A percentile compares a stretch with the other conserved stretches of the same genome.
Conservation (phyloP, 2,329 filamentous ascomycete species). For the Rachicladosporium sp. region DNA sequence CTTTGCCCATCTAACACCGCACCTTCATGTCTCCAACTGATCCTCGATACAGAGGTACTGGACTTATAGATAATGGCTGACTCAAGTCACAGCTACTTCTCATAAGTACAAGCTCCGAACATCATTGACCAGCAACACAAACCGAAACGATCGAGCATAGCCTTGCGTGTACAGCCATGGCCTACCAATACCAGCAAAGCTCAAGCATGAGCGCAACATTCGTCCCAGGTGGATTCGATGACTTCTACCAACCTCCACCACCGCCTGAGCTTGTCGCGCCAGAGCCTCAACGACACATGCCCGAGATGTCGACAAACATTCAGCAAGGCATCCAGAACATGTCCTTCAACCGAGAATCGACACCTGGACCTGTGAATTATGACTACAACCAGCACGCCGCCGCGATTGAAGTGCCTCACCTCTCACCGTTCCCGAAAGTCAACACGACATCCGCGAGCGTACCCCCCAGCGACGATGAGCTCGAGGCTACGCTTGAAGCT, state of each 20-base stretch:
- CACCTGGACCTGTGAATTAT: conserved; percentile 15
- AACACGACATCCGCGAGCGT: conserved; percentile 70
- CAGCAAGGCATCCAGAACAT: conserved; percentile 86
- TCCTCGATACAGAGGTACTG: too few relatives aligned
- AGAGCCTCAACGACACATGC: conserved; percentile 46
- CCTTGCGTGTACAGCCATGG: background rate
- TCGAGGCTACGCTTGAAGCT: conserved; percentile 78
- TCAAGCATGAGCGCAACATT: conserved; percentile 46
- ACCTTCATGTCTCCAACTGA: too few relatives aligned
- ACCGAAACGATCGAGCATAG: background rate
- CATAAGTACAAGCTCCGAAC: too few relatives aligned
- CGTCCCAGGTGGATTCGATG: conserved; percentile 54
- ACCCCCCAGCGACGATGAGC: conserved; percentile 85
- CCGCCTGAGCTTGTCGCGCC: conserved; percentile 55
- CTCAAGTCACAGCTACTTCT: background rate
- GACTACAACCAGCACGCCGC: conserved; percentile 18
- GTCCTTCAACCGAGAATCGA: conserved; percentile 11
- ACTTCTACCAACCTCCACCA: conserved; percentile 53
- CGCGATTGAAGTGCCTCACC: conserved; percentile 53
- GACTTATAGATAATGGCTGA: background rate
- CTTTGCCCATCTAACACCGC: too few relatives aligned
- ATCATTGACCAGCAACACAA: background rate
- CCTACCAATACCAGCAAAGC: background rate
- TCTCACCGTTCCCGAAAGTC: conserved; percentile 85
- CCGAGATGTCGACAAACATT: conserved; percentile 93